phyloP scores from a whole-genome alignment of 352 stramenopile genomes.

The Phytopythium ostracodes region DNA sequence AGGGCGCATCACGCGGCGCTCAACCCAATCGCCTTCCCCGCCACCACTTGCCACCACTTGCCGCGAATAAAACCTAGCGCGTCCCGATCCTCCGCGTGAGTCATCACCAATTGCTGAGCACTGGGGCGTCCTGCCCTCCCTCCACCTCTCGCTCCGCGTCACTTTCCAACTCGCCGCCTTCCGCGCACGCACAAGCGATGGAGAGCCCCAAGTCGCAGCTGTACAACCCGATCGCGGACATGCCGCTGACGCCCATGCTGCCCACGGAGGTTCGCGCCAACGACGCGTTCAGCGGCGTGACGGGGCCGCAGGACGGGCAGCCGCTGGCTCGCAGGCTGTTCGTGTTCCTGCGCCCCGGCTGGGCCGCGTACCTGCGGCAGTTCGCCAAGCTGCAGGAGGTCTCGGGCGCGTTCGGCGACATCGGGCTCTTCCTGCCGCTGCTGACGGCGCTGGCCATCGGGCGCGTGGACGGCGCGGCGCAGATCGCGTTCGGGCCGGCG shows the following conservation, averaged over 20 bases:
- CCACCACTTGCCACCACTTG: too few relatives aligned
- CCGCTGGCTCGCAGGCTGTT: constrained; percentile 47
- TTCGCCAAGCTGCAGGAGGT: constrained; percentile 77
- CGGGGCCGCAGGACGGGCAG: constrained; percentile 39
- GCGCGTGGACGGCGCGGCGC: constrained; percentile 51
- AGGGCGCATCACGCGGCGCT: neutral
- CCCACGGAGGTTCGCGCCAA: constrained; percentile 11
- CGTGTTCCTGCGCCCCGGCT: constrained; percentile 50
- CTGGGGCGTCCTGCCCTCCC: neutral
- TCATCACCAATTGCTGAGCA: neutral
- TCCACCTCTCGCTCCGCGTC: neutral
- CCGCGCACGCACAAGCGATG: neutral
- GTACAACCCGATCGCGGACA: constrained; percentile 8
- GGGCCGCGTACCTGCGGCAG: constrained; percentile 51
- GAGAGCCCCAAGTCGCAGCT: constrained; percentile 9
- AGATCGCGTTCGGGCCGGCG: constrained; percentile 86
- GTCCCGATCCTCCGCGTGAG: neutral
- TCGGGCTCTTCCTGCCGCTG: constrained; percentile 93
- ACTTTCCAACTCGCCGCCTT: neutral
- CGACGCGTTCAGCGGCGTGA: constrained; percentile 35
- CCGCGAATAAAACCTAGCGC: too few relatives aligned
- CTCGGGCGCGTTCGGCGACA: constrained; percentile 90
- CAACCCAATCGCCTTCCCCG: neutral
- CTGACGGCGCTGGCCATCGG: constrained; percentile 87
- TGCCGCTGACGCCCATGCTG: constrained; percentile 24